Evolutionary conservation across 768 basidiomycete genomes (phyloP).

Genomic region (Suillus hirtellus): DNA sequence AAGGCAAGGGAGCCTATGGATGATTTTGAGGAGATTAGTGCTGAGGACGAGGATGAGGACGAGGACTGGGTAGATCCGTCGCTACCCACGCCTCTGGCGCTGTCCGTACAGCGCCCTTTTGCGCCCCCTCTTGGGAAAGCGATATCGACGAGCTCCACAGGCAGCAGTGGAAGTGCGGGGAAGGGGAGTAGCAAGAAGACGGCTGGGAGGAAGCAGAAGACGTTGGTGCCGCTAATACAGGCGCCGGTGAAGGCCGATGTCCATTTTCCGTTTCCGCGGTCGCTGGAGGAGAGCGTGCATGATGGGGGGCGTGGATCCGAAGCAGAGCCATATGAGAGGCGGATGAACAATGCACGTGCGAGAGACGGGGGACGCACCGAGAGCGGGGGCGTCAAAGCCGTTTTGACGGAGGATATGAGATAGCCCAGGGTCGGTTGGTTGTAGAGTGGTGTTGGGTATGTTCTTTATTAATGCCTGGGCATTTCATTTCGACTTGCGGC

Average conservation of each 20-base stretch:
- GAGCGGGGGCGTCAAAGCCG: conserved; percentile 82
- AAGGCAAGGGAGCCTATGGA: conserved; percentile 31
- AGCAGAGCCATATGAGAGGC: conserved; percentile 31
- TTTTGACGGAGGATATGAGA: conserved; percentile 47
- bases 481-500: conserved; percentile 15
- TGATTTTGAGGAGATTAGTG: conserved; percentile 30
- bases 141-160: conserved; percentile 29
- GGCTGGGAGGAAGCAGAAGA: conserved; percentile 39
- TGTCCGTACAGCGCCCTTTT: conserved; percentile 24
- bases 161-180: conserved; percentile 23
- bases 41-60: conserved; percentile 36
- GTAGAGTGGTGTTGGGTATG: no score
- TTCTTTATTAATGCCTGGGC: conserved; percentile 8
- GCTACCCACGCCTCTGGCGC: conserved; percentile 40
- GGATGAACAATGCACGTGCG: conserved; percentile 75
- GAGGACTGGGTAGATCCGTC: conserved; percentile 74
- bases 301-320: conserved; percentile 23
- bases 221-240: conserved; percentile 42
- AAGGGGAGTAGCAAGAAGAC: conserved; percentile 28
- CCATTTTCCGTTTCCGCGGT: conserved; percentile 68
- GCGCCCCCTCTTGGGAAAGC: conserved; percentile 28
- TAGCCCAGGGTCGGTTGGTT: conserved; percentile 14
- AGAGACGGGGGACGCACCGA: conserved; percentile 82
- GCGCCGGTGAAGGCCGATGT: conserved; percentile 30
- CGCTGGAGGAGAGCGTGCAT: conserved; percentile 40